A percentile compares a stretch with the other conserved stretches of the same genome.
Evolutionary conservation across 495 filamentous ascomycete genomes (phyloP).

Genomic region (Emericellopsis terricola): DNA sequence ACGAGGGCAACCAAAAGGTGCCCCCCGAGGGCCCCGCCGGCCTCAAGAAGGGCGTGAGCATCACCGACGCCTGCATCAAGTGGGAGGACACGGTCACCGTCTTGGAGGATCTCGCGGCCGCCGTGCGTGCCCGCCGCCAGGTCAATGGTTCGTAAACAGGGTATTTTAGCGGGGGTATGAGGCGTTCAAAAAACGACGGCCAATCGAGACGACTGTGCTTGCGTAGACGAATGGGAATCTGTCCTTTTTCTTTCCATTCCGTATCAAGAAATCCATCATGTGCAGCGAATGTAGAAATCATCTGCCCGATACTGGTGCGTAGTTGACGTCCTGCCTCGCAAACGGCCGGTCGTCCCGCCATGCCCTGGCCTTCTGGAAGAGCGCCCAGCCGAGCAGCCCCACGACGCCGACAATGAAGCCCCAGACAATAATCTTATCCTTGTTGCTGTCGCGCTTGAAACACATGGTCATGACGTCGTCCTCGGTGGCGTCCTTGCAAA

Average conservation of each 20-base stretch:
- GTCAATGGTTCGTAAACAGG: background rate
- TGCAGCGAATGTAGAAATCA: no score
- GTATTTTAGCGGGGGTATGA: no score
- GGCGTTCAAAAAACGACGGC: no score
- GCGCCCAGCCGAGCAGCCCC: conserved; percentile 69
- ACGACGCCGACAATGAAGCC: conserved; percentile 78
- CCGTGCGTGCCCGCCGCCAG: conserved; percentile 59
- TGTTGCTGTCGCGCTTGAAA: conserved; percentile 81
- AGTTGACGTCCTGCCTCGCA: background rate
- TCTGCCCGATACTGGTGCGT: background rate
- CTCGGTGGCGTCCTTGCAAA: conserved; percentile 70
- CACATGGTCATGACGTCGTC: conserved; percentile 79
- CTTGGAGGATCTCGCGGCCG: conserved; percentile 71
- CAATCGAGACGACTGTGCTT: no score
- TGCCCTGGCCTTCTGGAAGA: conserved; percentile 31
- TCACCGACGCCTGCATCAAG: conserved; percentile 94
- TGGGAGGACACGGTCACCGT: conserved; percentile 80
- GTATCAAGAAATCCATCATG: no score
- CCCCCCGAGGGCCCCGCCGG: conserved; percentile 61
- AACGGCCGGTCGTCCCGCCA: conserved; percentile 25
- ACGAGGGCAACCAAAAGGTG: conserved; percentile 90
- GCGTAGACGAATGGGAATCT: no score
- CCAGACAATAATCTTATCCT: conserved; percentile 82
- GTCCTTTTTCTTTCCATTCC: no score
- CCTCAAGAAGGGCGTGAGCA: conserved; percentile 83